Evolutionary conservation across 179 eudicot genomes (phyloP).

Genomic region (Vitellaria paradoxa): DNA sequence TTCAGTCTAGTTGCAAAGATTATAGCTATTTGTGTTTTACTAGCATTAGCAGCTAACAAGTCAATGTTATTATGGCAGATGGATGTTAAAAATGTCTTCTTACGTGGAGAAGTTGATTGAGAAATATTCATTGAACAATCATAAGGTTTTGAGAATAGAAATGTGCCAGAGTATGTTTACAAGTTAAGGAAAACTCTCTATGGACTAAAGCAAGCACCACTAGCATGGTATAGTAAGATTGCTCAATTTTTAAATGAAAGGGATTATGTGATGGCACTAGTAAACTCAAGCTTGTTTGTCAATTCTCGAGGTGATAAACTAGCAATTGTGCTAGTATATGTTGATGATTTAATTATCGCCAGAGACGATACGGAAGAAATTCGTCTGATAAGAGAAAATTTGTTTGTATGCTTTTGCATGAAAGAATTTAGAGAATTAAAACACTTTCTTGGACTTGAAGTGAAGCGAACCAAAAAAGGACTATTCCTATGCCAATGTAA

Average conservation of each 20-base stretch:
- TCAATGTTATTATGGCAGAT: conserved; percentile 13
- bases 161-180: not conserved
- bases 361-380: conserved; percentile 5
- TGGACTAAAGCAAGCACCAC: conserved; percentile 10
- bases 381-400: not conserved
- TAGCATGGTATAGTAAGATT: conserved; percentile 20
- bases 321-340: conserved; percentile 10
- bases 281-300: conserved; percentile 7
- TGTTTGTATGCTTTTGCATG: conserved; percentile 9
- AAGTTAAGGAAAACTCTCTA: conserved; percentile 13
- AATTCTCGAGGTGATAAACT: not conserved
- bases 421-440: conserved; percentile 24
- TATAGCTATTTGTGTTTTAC: conserved; percentile 8
- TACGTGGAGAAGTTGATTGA: conserved; percentile 1
- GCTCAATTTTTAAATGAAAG: not conserved
- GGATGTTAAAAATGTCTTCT: conserved; percentile 18
- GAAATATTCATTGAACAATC: conserved; percentile 15
- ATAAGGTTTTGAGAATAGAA: not conserved
- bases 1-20: conserved; percentile 20
- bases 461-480: not conserved
- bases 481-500: conserved; percentile 13
- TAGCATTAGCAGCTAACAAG: conserved; percentile 15
- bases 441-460: conserved; percentile 21
- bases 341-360: conserved; percentile 12
- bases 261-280: too few relatives aligned